Evolutionary conservation across 1,284 basidiomycete genomes (phyloP), one percentile per base, ranked within the genome.

Genomic region (Irpex sp.): DNA sequence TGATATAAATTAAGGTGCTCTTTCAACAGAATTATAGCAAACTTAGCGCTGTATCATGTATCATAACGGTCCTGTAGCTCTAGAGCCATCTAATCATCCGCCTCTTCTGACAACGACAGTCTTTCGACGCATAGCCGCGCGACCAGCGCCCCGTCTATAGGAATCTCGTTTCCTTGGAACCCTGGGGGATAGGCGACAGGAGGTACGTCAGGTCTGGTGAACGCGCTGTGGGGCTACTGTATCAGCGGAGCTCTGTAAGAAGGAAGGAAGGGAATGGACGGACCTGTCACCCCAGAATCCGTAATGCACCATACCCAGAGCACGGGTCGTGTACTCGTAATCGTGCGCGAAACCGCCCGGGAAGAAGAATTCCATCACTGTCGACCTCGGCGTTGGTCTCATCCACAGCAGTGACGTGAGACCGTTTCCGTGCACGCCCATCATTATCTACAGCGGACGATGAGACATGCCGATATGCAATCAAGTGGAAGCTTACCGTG

Each of bases 331-430:
- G 66, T 85, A 92, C 73, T 94, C 91, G 69, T 96, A 96, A 74
- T 96, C 94, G 68, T 86, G 85, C 7, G 93, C 91, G 73, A 94
- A 96, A 2, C 94, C 93, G 34, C 83, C 82, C 2, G 93, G 92
- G 74, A 79, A 94, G 77, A 95, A 94, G 75, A 96, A 94, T 72
- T 96, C 94, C 76, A 96, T 93, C 56, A 94, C 91, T 0, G 91
- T 93, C 17, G 89, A 82, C 15, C 86, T 79, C 8, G 85, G 85
- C 1, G 82, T 84, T 0, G 91, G 91, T 34, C 88, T 86, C 92
- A 95, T 94, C 93, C 92, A 96, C 4, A 95, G 72, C 1, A 94
- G 78, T 9, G 91, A 84, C 0, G 93, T 94, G 44, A 96, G 75
- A 52, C 92, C 93, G 72, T 94, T 93, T 7, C 93, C 93, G 71